Conservation (phyloP, 768 basidiomycete species). For the Leucosporidium creatinivorum region DNA sequence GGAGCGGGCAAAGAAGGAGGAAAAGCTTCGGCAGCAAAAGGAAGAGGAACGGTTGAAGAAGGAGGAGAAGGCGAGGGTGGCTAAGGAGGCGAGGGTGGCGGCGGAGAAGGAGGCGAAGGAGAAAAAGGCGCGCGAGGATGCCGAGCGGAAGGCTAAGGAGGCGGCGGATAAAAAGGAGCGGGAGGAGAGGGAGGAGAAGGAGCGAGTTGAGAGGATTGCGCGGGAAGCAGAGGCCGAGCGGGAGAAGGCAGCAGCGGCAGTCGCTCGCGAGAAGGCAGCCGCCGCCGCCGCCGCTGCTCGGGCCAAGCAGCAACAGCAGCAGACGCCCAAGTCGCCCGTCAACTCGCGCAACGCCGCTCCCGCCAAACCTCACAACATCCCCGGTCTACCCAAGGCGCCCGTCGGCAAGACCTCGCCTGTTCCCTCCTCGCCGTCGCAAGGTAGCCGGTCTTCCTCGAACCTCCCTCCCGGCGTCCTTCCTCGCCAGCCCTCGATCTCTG, state of each 20-base stretch:
- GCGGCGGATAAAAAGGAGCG: constrained; percentile 52
- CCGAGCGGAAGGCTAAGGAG: constrained; percentile 47
- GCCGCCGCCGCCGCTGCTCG: constrained; percentile 29
- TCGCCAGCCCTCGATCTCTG: constrained; percentile 17
- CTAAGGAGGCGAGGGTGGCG: constrained; percentile 40
- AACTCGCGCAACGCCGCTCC: constrained; percentile 19
- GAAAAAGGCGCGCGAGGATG: constrained; percentile 38
- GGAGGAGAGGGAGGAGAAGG: constrained; percentile 34
- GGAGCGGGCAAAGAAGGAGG: constrained; percentile 66
- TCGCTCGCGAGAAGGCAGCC: constrained; percentile 33
- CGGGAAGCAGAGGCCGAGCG: constrained; percentile 47
- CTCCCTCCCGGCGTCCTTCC: constrained; percentile 26
- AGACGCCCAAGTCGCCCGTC: constrained; percentile 16
- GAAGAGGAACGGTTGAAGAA: constrained; percentile 63
- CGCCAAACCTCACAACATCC: constrained; percentile 28
- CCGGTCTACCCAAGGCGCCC: constrained; percentile 32
- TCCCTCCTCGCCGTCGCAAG: background rate
- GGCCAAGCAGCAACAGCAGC: constrained; percentile 23
- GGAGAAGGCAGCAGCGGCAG: constrained; percentile 34
- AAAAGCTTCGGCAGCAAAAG: constrained; percentile 57
- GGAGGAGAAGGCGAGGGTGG: constrained; percentile 46
- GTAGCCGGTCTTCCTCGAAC: background rate
- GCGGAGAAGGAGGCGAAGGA: constrained; percentile 50
- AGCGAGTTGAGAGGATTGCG: constrained; percentile 47
- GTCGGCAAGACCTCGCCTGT: background rate